Base-by-base conservation (phyloP, 2,329 filamentous ascomycete genomes). In the Tolypocladium guangdongense region DNA sequence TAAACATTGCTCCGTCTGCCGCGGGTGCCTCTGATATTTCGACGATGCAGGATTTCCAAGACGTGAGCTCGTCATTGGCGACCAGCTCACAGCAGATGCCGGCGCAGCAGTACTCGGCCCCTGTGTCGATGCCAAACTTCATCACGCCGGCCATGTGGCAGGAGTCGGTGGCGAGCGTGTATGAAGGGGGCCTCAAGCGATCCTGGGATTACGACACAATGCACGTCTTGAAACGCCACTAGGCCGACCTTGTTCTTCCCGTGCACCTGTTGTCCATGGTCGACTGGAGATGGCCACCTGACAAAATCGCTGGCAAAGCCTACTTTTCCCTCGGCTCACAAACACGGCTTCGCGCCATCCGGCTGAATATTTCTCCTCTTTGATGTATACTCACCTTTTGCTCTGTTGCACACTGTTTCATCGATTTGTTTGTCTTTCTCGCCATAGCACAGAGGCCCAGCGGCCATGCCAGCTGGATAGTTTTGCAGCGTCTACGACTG, bases 111-210 rank as follows among this genome's bases (percentile, higher is more conserved):
- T 83, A 80, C 63, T 70, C 78, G 33, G 71, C 74, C 30, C 69
- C 74, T 32, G 72, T 78, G 8, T 71, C 79, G 2, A 74, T 81
- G 50, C 74, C 78, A 54, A 74, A 73, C 32, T 87, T 86, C 63
- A 78, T 87, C 57, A 87, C 82, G 11, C 82, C 84, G 4, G 82
- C 81, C 55, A 87, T 87, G 84, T 87, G 84, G 84, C 83, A 85
- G 64, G 82, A 87, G 63, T 84, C 81, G 14, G 84, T 87, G 52
- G 83, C 83, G 14, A 84, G 80, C 59, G 83, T 86, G 6, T 86
- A 86, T 65, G 81, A 85, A 61, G 79, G 81, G 45, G 82, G 81
- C 4, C 66, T 85, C 49, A 86, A 86, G 67, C 72, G 82, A 49
- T 65, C 73, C 47, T 85, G 82, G 82, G 81, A 83, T 58, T 81